A percentile compares a stretch with the other conserved stretches of the same genome.
These are phyloP conservation scores for Penicillium vulpinum DNA, from an alignment of 2,329 filamentous ascomycete species.

Conservation along the genomic window DNA sequence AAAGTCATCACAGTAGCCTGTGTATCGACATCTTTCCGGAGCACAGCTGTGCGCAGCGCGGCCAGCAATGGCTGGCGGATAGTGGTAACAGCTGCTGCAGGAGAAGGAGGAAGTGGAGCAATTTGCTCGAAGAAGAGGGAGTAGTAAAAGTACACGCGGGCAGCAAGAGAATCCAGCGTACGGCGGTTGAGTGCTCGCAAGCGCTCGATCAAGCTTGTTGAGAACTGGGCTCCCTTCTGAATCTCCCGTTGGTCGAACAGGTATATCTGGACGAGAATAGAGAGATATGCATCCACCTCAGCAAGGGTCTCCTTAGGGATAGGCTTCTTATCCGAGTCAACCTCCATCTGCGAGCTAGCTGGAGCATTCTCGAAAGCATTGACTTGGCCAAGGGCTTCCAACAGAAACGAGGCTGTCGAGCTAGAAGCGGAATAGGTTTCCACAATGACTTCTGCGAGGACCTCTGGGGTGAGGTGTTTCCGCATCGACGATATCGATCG, in stretches of 20 bases:
- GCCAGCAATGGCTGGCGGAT: conserved; percentile 84
- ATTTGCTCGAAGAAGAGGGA: conserved; percentile 93
- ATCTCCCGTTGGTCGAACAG: conserved; percentile 83
- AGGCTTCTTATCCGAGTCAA: conserved; percentile 67
- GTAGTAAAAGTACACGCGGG: conserved; percentile 98
- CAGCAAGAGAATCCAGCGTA: conserved; percentile 88
- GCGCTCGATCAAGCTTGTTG: conserved; percentile 75
- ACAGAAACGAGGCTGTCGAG: conserved; percentile 66
- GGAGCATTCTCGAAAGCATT: conserved; percentile 62
- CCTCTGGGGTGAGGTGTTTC: conserved; percentile 81
- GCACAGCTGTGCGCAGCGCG: conserved; percentile 88
- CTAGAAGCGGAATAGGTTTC: conserved; percentile 74
- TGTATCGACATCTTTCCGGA: conserved; percentile 96
- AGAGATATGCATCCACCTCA: conserved; percentile 85
- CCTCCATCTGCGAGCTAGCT: conserved; percentile 67
- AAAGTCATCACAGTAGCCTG: conserved; percentile 95
- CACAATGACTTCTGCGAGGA: conserved; percentile 76
- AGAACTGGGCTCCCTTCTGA: conserved; percentile 80
- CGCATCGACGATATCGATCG: conserved; percentile 94
- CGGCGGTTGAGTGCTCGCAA: conserved; percentile 88
- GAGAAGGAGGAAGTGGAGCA: conserved; percentile 81
- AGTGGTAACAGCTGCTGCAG: conserved; percentile 79
- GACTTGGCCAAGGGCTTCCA: conserved; percentile 68
- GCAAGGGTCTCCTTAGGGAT: conserved; percentile 73
- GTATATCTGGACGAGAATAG: conserved; percentile 82